Percentiles rank a stretch among this genome's conserved stretches.
Conservation (phyloP, 2,329 filamentous ascomycete species). For the Ambrosiella beaveri region DNA sequence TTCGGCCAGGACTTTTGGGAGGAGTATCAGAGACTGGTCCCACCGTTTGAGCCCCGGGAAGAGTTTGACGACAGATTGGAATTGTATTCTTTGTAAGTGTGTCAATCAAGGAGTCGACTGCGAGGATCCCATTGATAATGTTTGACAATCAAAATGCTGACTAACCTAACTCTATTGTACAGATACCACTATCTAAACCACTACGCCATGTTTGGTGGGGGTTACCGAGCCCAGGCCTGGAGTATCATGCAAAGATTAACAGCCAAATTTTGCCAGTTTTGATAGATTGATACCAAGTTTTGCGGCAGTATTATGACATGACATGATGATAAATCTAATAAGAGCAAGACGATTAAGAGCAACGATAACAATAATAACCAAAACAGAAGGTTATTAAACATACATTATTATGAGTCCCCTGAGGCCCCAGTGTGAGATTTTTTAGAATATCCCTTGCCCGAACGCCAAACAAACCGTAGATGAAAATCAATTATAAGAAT, state of each 20-base stretch:
- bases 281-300: background rate
- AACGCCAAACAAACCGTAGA: no score
- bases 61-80: slow-evolving; percentile 74
- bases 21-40: slow-evolving; percentile 60
- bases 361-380: no score
- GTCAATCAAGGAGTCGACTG: background rate
- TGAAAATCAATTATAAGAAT: no score
- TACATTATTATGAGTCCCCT: no score
- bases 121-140: background rate
- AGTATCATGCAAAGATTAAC: slow-evolving; percentile 62
- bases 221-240: slow-evolving; percentile 60
- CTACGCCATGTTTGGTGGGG: slow-evolving; percentile 64
- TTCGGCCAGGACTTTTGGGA: slow-evolving; percentile 55
- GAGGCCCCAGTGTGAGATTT: no score
- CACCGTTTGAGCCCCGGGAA: slow-evolving; percentile 59
- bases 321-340: background rate
- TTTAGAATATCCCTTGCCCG: no score
- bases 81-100: slow-evolving; percentile 64
- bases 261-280: background rate
- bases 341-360: no score
- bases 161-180: background rate
- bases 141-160: slow-evolving; percentile 14
- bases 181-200: slow-evolving; percentile 88
- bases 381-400: no score
- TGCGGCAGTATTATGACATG: background rate